A percentile compares a stretch with the other conserved stretches of the same genome.
phyloP scores from a whole-genome alignment of 768 basidiomycete genomes.

The Neoboletus brunneissimus region DNA sequence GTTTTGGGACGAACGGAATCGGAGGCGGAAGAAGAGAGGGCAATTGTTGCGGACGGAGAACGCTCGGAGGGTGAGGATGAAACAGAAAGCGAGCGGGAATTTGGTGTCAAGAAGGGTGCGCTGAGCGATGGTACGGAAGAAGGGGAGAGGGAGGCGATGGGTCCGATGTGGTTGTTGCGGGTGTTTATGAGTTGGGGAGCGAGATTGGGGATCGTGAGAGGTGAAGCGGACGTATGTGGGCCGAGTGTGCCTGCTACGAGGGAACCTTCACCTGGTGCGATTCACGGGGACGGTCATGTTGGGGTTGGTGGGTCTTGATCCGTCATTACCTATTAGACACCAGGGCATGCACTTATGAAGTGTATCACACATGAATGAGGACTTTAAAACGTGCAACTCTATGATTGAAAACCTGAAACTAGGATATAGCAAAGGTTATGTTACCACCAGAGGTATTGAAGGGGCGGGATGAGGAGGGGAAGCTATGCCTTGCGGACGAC shows the following conservation, averaged over 20 bases:
- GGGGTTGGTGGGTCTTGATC: slow-evolving; percentile 15
- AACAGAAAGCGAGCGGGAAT: slow-evolving; percentile 31
- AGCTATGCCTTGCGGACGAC: slow-evolving; percentile 35
- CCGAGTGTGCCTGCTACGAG: slow-evolving; percentile 13
- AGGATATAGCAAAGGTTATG: slow-evolving; percentile 1
- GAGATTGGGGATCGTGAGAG: slow-evolving; percentile 48
- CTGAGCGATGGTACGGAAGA: slow-evolving; percentile 24
- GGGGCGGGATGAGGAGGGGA: background rate
- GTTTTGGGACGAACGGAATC: slow-evolving; percentile 67
- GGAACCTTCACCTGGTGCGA: slow-evolving; percentile 15
- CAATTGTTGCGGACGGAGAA: slow-evolving; percentile 29
- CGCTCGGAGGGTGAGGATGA: slow-evolving; percentile 29
- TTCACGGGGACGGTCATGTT: slow-evolving; percentile 1
- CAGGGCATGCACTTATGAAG: background rate
- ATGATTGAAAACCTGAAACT: slow-evolving; percentile 8
- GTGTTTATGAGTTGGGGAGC: slow-evolving; percentile 79
- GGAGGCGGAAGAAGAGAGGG: slow-evolving; percentile 71
- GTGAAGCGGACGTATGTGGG: slow-evolving; percentile 20
- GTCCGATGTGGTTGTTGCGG: slow-evolving; percentile 73
- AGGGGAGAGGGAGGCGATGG: slow-evolving; percentile 56
- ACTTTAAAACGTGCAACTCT: slow-evolving; percentile 5
- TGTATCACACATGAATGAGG: slow-evolving; percentile 14
- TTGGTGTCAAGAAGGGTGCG: slow-evolving; percentile 14
- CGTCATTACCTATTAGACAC: slow-evolving; percentile 6
- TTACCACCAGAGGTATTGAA: background rate